phyloP scores from a whole-genome alignment of 148 eudicot species.

The Nepenthes gracilis region DNA sequence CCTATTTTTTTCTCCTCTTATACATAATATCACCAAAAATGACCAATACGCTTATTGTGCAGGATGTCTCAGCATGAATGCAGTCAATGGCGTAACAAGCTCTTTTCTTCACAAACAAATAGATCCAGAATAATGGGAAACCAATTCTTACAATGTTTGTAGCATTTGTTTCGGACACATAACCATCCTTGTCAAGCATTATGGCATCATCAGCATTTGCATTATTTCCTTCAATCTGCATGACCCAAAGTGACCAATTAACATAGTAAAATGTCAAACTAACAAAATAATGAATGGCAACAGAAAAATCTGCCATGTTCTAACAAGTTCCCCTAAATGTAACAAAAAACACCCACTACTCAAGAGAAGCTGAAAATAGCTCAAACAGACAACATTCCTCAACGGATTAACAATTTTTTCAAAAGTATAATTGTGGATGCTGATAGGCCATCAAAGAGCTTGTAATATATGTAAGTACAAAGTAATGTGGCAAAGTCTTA shows the following conservation, averaged over 20 bases:
- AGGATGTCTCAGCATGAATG: too few species aligned
- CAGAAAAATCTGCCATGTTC: neutral
- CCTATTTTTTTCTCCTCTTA: neutral
- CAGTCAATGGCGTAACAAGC: neutral
- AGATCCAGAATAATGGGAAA: neutral
- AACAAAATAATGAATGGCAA: neutral
- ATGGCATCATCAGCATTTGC: constrained; percentile 92
- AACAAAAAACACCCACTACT: too few species aligned
- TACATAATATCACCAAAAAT: too few species aligned
- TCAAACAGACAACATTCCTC: too few species aligned
- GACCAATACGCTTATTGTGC: too few species aligned
- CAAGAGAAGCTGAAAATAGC: too few species aligned
- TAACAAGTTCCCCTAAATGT: neutral
- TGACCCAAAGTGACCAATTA: constrained; percentile 1
- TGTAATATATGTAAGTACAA: too few species aligned
- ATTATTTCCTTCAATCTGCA: constrained; percentile 96
- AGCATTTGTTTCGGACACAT: constrained; percentile 96
- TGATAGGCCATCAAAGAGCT: too few species aligned
- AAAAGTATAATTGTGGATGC: too few species aligned
- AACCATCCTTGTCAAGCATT: constrained; percentile 97
- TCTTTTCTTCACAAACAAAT: neutral
- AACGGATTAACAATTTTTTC: too few species aligned
- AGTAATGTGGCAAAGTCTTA: constrained; percentile 10
- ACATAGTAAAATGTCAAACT: neutral
- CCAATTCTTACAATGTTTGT: constrained; percentile 67